Percentiles rank a stretch among this genome's conserved stretches.
phyloP scores from a whole-genome alignment of 768 basidiomycete genomes.

The Lactarius akahatsu region DNA sequence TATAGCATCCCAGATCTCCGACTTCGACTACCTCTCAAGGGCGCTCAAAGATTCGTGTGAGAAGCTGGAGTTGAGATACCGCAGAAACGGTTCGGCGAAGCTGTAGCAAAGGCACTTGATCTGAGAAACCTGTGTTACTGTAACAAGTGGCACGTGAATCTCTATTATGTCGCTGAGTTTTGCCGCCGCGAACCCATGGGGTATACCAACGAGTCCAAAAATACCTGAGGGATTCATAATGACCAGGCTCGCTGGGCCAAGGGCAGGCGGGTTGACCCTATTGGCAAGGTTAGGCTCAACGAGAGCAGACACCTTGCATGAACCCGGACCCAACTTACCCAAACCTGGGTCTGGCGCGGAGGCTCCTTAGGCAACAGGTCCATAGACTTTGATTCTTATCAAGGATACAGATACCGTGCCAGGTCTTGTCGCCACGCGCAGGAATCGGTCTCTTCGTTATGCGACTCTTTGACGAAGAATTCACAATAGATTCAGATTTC shows the following conservation, averaged over 20 bases:
- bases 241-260: background rate
- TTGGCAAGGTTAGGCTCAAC: background rate
- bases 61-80: constrained; percentile 26
- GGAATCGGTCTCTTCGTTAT: no score
- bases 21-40: constrained; percentile 34
- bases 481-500: no score
- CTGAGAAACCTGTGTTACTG: background rate
- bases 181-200: background rate
- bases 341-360: no score
- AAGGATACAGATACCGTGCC: no score
- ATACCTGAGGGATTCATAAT: background rate
- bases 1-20: constrained; percentile 29
- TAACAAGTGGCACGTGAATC: background rate
- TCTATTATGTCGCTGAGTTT: background rate
- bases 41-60: constrained; percentile 31
- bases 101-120: background rate
- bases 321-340: no score
- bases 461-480: background rate
- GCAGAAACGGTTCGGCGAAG: constrained; percentile 3
- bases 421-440: no score
- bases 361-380: no score
- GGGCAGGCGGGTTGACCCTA: background rate
- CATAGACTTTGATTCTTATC: no score
- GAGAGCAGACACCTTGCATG: background rate
- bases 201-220: background rate